These are phyloP conservation scores for Aureobasidium sp. DNA, from an alignment of 2,329 filamentous ascomycete species.

Conservation along the genomic window DNA sequence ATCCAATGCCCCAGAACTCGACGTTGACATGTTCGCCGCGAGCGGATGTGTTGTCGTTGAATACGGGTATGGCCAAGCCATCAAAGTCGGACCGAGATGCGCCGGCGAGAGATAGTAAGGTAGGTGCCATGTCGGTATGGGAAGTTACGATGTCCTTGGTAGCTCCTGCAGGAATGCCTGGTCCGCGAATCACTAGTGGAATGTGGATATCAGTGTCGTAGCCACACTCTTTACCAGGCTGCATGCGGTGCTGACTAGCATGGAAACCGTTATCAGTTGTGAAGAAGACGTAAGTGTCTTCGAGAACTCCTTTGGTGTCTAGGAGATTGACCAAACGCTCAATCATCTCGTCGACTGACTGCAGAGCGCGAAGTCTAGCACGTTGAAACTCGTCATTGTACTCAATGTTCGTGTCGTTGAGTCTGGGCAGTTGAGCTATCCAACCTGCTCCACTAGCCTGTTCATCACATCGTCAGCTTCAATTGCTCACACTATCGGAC, in stretches of 20 bases:
- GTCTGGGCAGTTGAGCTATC: conserved; percentile 37
- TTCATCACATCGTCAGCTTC: background rate
- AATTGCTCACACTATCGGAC: background rate
- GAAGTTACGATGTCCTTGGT: conserved; percentile 46
- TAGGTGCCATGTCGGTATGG: conserved; percentile 59
- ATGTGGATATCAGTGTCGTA: conserved; percentile 56
- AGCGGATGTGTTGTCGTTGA: background rate
- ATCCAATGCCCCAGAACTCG: conserved; percentile 36
- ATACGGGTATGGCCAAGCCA: conserved; percentile 45
- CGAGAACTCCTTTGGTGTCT: conserved; percentile 31
- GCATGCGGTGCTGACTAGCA: conserved; percentile 52
- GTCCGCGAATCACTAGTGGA: conserved; percentile 53
- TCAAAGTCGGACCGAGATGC: conserved; percentile 47
- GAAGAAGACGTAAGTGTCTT: conserved; percentile 52
- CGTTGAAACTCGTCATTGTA: conserved; percentile 48
- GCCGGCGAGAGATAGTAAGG: conserved; percentile 41
- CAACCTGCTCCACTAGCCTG: conserved; percentile 41
- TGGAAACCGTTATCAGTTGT: conserved; percentile 57
- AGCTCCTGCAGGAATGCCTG: conserved; percentile 42
- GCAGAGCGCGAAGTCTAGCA: conserved; percentile 45
- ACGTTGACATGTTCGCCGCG: conserved; percentile 42
- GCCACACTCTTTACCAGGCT: conserved; percentile 51
- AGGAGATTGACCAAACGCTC: conserved; percentile 41
- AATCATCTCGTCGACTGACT: conserved; percentile 51
- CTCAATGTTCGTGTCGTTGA: conserved; percentile 37